A percentile compares a stretch with the other conserved stretches of the same genome.
These are phyloP conservation scores for Albizia julibrissin DNA, from an alignment of 306 rosid genomes.

Conservation along the genomic window DNA sequence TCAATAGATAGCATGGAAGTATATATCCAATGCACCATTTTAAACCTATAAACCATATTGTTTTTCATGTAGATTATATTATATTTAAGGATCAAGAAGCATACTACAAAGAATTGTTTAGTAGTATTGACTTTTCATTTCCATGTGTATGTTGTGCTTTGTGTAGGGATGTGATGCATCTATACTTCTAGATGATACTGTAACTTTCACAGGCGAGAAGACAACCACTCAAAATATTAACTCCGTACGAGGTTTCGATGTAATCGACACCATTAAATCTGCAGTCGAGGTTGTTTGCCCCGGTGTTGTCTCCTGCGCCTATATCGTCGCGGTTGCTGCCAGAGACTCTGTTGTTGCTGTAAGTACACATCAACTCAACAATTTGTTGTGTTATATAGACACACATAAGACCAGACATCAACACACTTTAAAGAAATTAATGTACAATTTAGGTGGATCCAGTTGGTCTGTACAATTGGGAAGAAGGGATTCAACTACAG, in stretches of 20 bases:
- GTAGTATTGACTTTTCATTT: neutral
- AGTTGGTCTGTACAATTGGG: constrained; percentile 60
- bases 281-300: constrained; percentile 54
- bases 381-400: too few species aligned
- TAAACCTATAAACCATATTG: neutral
- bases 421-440: neutral
- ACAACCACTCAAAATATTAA: constrained; percentile 50
- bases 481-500: constrained; percentile 73
- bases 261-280: constrained; percentile 56
- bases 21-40: neutral
- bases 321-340: constrained; percentile 16
- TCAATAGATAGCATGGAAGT: neutral
- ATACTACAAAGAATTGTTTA: neutral
- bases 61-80: too few species aligned
- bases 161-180: constrained; percentile 82
- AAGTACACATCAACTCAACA: neutral
- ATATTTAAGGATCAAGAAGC: neutral
- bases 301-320: constrained; percentile 64
- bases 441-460: constrained; percentile 54
- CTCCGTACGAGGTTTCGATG: constrained; percentile 58
- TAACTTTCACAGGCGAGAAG: constrained; percentile 66
- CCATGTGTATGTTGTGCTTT: neutral
- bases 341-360: too few species aligned
- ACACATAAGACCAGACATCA: neutral
- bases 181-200: constrained; percentile 58